These are phyloP conservation scores for Colletotrichum sp. DNA, from an alignment of 2,329 filamentous ascomycete species.

Conservation along the genomic window DNA sequence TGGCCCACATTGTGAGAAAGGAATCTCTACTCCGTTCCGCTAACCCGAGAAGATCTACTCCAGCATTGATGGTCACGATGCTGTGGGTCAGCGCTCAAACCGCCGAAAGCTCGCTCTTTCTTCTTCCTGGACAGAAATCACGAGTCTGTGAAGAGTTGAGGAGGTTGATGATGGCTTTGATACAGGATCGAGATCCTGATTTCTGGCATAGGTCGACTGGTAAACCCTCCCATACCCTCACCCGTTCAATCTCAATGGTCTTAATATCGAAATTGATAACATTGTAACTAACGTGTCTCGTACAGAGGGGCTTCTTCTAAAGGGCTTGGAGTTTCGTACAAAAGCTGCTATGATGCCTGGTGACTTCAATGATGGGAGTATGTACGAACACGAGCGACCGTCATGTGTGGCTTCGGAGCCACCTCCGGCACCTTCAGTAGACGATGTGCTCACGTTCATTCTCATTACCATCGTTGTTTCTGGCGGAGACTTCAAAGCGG, in stretches of 20 bases:
- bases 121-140: slow-evolving; percentile 43
- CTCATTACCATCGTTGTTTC: slow-evolving; percentile 51
- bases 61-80: slow-evolving; percentile 50
- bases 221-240: neutral
- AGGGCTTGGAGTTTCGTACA: neutral
- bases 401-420: neutral
- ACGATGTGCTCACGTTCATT: slow-evolving; percentile 50
- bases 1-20: neutral
- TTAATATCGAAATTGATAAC: neutral
- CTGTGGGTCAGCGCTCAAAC: slow-evolving; percentile 54
- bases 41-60: slow-evolving; percentile 22
- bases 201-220: neutral
- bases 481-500: slow-evolving; percentile 52
- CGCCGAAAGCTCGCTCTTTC: slow-evolving; percentile 46
- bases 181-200: neutral
- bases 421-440: slow-evolving; percentile 27
- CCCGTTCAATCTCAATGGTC: neutral
- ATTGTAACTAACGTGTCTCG: neutral
- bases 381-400: neutral
- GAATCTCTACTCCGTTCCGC: neutral
- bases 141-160: slow-evolving; percentile 37
- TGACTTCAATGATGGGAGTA: neutral
- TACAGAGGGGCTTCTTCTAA: neutral
- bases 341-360: neutral
- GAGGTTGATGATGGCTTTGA: neutral